These are phyloP conservation scores for Aureobasidium namibiae DNA, from an alignment of 2,329 filamentous ascomycete genomes.

Conservation along the genomic window DNA sequence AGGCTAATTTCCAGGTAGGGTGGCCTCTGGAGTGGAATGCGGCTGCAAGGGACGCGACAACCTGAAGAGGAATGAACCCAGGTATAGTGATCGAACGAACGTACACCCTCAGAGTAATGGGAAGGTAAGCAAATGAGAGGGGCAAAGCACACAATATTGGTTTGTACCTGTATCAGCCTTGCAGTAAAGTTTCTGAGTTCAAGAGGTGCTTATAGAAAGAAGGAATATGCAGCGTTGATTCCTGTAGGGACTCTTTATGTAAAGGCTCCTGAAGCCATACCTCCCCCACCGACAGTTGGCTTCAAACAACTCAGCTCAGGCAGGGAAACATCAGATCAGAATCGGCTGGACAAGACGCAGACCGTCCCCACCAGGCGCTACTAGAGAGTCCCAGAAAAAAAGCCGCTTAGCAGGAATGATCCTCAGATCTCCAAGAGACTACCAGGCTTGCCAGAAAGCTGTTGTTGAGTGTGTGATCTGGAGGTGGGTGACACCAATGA, in stretches of 20 bases:
- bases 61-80: slow-evolving; percentile 12
- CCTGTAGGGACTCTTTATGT: slow-evolving; percentile 12
- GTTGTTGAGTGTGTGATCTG: neutral
- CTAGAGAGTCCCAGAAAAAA: slow-evolving; percentile 4
- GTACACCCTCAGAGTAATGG: neutral
- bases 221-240: neutral
- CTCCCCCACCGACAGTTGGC: neutral
- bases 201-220: neutral
- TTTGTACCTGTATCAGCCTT: slow-evolving; percentile 7
- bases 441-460: neutral
- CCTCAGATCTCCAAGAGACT: slow-evolving; percentile 1
- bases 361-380: slow-evolving; percentile 1
- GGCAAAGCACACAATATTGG: neutral
- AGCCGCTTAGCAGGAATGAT: slow-evolving; percentile 11
- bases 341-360: neutral
- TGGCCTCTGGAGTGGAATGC: slow-evolving; percentile 11
- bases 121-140: neutral
- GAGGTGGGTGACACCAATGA: neutral
- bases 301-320: neutral
- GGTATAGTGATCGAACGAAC: slow-evolving; percentile 8
- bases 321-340: neutral
- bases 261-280: neutral
- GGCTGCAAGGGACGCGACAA: slow-evolving; percentile 3
- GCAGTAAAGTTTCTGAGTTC: neutral
- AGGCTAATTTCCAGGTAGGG: slow-evolving; percentile 8